A percentile compares a stretch with the other conserved stretches of the same genome.
Evolutionary conservation across 371 early-diverging fungal species (phyloP).

Genomic region (Mortierella sp.): DNA sequence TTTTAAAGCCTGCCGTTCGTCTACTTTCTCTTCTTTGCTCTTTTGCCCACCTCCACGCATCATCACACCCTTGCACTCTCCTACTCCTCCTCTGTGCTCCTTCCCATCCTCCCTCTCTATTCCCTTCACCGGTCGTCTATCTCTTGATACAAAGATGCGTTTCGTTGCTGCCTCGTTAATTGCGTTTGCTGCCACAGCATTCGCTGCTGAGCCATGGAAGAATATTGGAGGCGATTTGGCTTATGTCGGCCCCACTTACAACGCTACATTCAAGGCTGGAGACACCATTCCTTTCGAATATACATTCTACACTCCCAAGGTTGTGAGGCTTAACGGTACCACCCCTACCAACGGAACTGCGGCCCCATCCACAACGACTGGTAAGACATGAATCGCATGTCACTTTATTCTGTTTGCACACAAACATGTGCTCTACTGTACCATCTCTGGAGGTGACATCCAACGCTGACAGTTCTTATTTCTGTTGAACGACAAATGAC

Average conservation of each 20-base stretch:
- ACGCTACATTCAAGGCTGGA: slow-evolving; percentile 51
- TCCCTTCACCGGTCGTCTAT: background rate
- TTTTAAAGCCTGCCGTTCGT: background rate
- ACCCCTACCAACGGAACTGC: slow-evolving; percentile 3
- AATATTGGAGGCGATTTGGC: slow-evolving; percentile 45
- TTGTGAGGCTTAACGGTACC: slow-evolving; percentile 8
- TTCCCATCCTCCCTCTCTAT: background rate
- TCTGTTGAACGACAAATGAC: background rate
- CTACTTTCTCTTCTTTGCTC: slow-evolving; percentile 34
- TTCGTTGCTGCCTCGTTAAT: slow-evolving; percentile 32
- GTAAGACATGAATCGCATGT: slow-evolving; percentile 9
- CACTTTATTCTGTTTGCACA: slow-evolving; percentile 6
- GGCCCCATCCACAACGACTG: slow-evolving; percentile 14
- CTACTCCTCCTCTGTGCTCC: background rate
- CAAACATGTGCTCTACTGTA: background rate
- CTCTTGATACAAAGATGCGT: slow-evolving; percentile 27
- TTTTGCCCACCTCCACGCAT: slow-evolving; percentile 35
- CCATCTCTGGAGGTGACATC: no score
- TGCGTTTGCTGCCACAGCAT: slow-evolving; percentile 26
- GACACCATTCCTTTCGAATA: slow-evolving; percentile 49
- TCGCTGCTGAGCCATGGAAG: slow-evolving; percentile 39
- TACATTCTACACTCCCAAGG: slow-evolving; percentile 30
- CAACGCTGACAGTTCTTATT: no score
- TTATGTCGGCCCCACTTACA: slow-evolving; percentile 35
- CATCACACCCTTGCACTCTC: slow-evolving; percentile 7